These are phyloP conservation scores for Ceratobasidium sp. DNA, from an alignment of 1,284 basidiomycete genomes.

Conservation along the genomic window DNA sequence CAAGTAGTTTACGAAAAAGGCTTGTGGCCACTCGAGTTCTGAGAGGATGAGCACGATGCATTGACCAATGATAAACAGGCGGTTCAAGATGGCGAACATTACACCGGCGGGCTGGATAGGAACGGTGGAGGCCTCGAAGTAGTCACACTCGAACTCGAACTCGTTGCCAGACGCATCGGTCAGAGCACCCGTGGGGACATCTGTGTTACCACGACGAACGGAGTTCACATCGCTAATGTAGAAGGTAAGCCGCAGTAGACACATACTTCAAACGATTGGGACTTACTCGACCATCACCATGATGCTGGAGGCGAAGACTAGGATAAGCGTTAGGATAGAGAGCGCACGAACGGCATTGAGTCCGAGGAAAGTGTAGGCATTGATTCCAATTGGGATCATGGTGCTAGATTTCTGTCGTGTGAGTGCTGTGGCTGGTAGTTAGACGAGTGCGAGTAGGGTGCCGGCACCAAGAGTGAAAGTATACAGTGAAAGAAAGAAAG, in stretches of 20 bases:
- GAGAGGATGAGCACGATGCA: conserved; percentile 79
- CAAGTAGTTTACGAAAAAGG: conserved; percentile 83
- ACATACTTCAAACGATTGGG: background rate
- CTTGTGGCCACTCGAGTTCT: conserved; percentile 80
- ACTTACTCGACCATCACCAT: conserved; percentile 77
- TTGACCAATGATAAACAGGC: conserved; percentile 85
- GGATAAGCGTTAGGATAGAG: conserved; percentile 80
- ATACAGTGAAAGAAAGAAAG: conserved; percentile 26
- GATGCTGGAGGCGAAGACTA: conserved; percentile 81
- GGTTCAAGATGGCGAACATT: conserved; percentile 88
- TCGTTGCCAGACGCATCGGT: conserved; percentile 42
- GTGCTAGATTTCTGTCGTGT: background rate
- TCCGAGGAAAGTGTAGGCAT: conserved; percentile 71
- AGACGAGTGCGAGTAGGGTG: conserved; percentile 18
- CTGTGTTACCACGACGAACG: conserved; percentile 64
- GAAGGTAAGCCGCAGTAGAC: background rate
- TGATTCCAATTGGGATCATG: conserved; percentile 47
- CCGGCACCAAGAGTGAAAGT: conserved; percentile 31
- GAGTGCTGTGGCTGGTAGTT: background rate
- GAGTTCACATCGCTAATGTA: conserved; percentile 75
- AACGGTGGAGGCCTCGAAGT: conserved; percentile 50
- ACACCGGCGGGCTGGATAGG: conserved; percentile 88
- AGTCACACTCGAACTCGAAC: conserved; percentile 49
- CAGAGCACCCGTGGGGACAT: conserved; percentile 6
- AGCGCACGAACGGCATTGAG: conserved; percentile 83